Base-by-base conservation (phyloP, 306 rosid species). In the Oxytropis ochrocephala region DNA sequence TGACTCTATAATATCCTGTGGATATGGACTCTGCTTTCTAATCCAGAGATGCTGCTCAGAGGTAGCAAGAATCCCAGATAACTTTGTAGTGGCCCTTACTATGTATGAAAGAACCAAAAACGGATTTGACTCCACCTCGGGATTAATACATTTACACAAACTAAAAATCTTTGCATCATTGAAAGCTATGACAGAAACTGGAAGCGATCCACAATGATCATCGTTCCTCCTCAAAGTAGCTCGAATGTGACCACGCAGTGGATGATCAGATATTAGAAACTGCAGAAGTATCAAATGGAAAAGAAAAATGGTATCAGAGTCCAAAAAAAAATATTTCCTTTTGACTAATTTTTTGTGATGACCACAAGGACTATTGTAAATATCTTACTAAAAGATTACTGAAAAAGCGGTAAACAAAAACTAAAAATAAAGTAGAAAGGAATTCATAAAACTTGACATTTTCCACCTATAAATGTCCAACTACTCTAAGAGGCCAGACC, bases 171-270 rank as follows among this genome's bases (percentile, higher is more conserved):
- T 87, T 33, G 89, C 46, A 61, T 94, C 99, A 56, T 56, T 80
- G 48, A 77, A 51, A 36, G 88, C 85, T 73, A 94, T 33, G 48
- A 83, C 85, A 75, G 96, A 85, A 78, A 83, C 72, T 50, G 99
- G 96, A 73, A 91, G 43, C 9, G 66, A 67, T 71, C 95, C 90
- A 54, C 65, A 79, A 62, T 69, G 81, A 62, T 85, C 87, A 69
- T 84, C 89, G 82, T 94, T 81, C 69, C 92, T 87, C 85, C 51
- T 58, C 85, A 84, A 78, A 67, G 80, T 78, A 71, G 89, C 95
- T 80, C 88, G 88, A 53, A 94, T 69, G 79, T 94, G 99, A 77
- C 99, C 91, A 85, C 85, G 62, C 29, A 94, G 84, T 29, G 99
- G 99, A 76, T 88, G 95, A 69, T 78, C 80, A 68, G 75, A 54